Conservation (phyloP, 441 rosid species). For the Geranium incanum region DNA sequence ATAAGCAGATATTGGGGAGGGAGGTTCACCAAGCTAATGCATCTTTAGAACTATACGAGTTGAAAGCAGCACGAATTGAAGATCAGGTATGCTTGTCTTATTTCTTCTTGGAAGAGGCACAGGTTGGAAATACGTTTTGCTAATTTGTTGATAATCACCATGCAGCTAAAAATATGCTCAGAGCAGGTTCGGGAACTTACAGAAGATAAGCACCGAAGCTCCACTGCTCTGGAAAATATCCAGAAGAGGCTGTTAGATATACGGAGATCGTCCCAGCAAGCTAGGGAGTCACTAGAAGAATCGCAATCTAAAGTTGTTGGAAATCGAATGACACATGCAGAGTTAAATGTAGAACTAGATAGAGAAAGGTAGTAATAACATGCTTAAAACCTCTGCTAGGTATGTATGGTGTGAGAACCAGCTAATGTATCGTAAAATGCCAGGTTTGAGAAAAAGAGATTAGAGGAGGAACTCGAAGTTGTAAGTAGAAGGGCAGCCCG, state of each 20-base stretch:
- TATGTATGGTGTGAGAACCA: not conserved
- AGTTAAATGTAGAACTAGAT: constrained; percentile 57
- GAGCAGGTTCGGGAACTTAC: constrained; percentile 71
- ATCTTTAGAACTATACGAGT: constrained; percentile 53
- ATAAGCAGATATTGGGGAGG: constrained; percentile 53
- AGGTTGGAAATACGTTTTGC: not conserved
- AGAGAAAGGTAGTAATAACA: constrained; percentile 53
- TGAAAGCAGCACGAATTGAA: constrained; percentile 66
- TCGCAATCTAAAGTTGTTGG: constrained; percentile 54
- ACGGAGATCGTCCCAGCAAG: constrained; percentile 52
- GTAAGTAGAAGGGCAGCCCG: constrained; percentile 53
- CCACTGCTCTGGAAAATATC: constrained; percentile 42
- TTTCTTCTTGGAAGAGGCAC: constrained; percentile 8
- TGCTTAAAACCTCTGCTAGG: not conserved
- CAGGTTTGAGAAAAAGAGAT: constrained; percentile 76
- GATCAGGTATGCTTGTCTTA: constrained; percentile 56
- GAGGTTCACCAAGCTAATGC: constrained; percentile 66
- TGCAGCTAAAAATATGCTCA: constrained; percentile 64
- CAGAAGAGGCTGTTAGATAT: constrained; percentile 60
- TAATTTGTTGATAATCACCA: constrained; percentile 16
- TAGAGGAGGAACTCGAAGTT: constrained; percentile 67
- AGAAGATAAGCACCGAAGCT: constrained; percentile 60
- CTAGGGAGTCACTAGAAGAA: constrained; percentile 57
- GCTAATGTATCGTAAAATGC: constrained; percentile 9
- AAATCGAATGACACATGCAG: constrained; percentile 44